Conservation (phyloP, 2,329 filamentous ascomycete genomes). For the Kalmusia sp. region DNA sequence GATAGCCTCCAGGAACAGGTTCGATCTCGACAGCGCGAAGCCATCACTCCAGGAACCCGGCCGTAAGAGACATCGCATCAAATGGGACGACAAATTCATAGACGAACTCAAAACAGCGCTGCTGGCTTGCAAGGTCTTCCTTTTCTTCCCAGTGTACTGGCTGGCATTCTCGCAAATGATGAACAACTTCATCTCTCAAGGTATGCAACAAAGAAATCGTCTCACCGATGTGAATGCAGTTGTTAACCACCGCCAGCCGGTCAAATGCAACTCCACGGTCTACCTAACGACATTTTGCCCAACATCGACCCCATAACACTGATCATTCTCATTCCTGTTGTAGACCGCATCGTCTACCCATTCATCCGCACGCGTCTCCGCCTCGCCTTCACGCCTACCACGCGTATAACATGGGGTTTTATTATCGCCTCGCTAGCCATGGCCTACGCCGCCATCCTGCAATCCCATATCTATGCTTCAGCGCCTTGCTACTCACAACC, state of each 20-base stretch:
- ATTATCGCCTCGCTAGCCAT: slow-evolving; percentile 61
- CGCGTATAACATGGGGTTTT: slow-evolving; percentile 61
- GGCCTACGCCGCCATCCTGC: slow-evolving; percentile 63
- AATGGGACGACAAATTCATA: slow-evolving; percentile 74
- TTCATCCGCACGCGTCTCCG: slow-evolving; percentile 49
- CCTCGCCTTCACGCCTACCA: slow-evolving; percentile 57
- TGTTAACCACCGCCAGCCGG: slow-evolving; percentile 35
- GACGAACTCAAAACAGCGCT: slow-evolving; percentile 73
- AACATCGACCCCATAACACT: slow-evolving; percentile 57
- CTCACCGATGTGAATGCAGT: neutral
- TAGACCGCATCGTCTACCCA: slow-evolving; percentile 55
- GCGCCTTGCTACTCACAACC: slow-evolving; percentile 60
- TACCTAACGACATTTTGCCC: slow-evolving; percentile 58
- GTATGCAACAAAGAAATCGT: slow-evolving; percentile 18
- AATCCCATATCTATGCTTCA: slow-evolving; percentile 62
- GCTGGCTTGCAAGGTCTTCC: slow-evolving; percentile 73
- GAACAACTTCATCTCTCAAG: slow-evolving; percentile 57
- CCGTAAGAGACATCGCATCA: slow-evolving; percentile 48
- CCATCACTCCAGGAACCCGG: slow-evolving; percentile 58
- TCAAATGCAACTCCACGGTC: slow-evolving; percentile 54
- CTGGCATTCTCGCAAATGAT: slow-evolving; percentile 54
- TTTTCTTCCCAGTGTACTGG: slow-evolving; percentile 58
- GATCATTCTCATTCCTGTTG: slow-evolving; percentile 55
- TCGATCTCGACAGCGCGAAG: slow-evolving; percentile 67
- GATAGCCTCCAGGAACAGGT: slow-evolving; percentile 61